Conservation (phyloP, 1,139 yeast species). For the Scheffersomyces illinoinensis region DNA sequence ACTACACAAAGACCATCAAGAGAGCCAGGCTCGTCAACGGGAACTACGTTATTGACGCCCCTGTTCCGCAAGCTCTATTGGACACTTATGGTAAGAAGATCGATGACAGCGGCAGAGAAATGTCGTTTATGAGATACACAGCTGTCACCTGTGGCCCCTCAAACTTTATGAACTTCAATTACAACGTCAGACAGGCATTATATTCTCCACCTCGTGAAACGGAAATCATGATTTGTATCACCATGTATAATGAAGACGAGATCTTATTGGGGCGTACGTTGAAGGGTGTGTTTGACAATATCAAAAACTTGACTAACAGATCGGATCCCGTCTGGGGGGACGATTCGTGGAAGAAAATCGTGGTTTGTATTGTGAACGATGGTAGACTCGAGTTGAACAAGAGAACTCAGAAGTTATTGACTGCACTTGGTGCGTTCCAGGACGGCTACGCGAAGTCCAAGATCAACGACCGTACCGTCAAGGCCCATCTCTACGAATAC, state of each 20-base stretch:
- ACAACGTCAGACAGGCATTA: conserved; percentile 66
- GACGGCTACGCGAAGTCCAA: conserved; percentile 81
- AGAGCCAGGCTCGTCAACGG: conserved; percentile 64
- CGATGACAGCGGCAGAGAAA: conserved; percentile 57
- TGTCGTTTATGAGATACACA: conserved; percentile 74
- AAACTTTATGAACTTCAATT: conserved; percentile 55
- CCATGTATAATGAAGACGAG: conserved; percentile 84
- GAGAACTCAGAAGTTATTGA: conserved; percentile 62
- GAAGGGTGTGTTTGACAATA: conserved; percentile 76
- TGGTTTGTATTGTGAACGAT: conserved; percentile 73
- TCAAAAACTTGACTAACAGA: conserved; percentile 58
- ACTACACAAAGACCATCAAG: conserved; percentile 49
- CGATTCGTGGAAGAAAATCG: conserved; percentile 79
- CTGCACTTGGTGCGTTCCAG: conserved; percentile 76
- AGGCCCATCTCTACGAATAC: conserved; percentile 76
- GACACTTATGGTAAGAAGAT: conserved; percentile 53
- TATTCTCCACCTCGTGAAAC: conserved; percentile 69
- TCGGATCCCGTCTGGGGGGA: conserved; percentile 74
- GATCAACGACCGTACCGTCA: conserved; percentile 68
- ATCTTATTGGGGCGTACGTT: conserved; percentile 69
- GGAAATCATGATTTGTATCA: conserved; percentile 71
- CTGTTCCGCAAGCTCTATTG: conserved; percentile 63
- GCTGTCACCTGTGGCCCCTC: conserved; percentile 83
- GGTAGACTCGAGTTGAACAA: conserved; percentile 72
- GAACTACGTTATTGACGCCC: conserved; percentile 77